Conservation (phyloP, 257 asterid species). For the Solanum chilense region DNA sequence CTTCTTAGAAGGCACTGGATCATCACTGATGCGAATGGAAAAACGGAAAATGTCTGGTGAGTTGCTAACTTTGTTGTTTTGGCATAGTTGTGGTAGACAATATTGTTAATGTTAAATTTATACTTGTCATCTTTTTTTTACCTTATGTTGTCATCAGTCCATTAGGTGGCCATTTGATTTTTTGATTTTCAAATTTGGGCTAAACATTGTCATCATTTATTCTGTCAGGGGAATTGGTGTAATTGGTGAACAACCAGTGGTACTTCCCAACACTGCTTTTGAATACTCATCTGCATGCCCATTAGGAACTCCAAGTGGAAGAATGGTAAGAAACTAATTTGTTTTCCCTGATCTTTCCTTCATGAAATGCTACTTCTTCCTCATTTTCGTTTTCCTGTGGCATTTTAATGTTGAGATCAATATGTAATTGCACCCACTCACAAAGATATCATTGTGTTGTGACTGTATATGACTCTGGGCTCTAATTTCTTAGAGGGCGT, state of each 20-base stretch:
- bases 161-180: background rate
- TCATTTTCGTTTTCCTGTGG: background rate
- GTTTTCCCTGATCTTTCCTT: background rate
- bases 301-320: slow-evolving; percentile 60
- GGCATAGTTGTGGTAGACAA: background rate
- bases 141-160: background rate
- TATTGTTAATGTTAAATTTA: background rate
- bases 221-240: slow-evolving; percentile 69
- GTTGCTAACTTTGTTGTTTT: slow-evolving; percentile 1
- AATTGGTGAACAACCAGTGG: slow-evolving; percentile 86
- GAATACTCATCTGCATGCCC: slow-evolving; percentile 96
- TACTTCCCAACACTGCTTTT: slow-evolving; percentile 74
- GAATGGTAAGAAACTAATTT: slow-evolving; percentile 52
- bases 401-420: background rate
- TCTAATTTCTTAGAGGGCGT: background rate
- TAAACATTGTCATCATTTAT: background rate
- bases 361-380: background rate
- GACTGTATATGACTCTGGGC: background rate
- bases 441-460: background rate
- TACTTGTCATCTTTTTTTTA: background rate
- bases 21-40: slow-evolving; percentile 74
- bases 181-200: background rate
- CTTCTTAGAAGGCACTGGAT: slow-evolving; percentile 93
- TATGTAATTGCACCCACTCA: background rate
- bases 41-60: slow-evolving; percentile 67